Evolutionary conservation across 352 stramenopile species (phyloP).

Genomic region (Pythium sp.): DNA sequence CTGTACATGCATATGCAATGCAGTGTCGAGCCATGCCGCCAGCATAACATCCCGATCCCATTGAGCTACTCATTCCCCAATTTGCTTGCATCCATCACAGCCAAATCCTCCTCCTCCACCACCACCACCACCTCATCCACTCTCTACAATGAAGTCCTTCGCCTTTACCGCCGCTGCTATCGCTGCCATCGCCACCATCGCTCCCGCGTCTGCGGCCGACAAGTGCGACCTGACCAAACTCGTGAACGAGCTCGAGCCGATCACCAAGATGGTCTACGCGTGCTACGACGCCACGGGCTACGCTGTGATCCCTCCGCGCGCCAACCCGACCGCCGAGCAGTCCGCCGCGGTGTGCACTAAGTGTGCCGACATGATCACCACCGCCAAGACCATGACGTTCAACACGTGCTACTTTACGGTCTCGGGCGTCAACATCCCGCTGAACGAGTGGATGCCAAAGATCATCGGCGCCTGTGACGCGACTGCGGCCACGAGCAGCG

Average conservation of each 20-base stretch:
- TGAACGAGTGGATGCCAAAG: slow-evolving; percentile 12
- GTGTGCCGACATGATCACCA: slow-evolving; percentile 12
- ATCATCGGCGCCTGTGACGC: slow-evolving; percentile 2
- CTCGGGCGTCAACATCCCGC: slow-evolving; percentile 10
- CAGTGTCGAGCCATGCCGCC: neutral
- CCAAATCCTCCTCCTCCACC: neutral
- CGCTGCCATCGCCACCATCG: neutral
- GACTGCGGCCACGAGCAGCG: neutral
- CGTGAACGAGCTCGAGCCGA: slow-evolving; percentile 1
- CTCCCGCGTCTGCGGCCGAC: slow-evolving; percentile 2
- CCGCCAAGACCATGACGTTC: slow-evolving; percentile 15
- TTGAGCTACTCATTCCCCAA: slow-evolving; percentile 4
- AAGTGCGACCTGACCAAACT: slow-evolving; percentile 1
- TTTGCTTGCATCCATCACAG: slow-evolving; percentile 6
- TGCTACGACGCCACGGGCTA: slow-evolving; percentile 10
- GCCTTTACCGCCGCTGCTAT: neutral
- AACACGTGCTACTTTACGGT: slow-evolving; percentile 12
- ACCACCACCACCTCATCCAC: neutral
- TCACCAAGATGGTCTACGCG: slow-evolving; percentile 5
- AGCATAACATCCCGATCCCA: neutral
- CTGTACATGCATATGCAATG: neutral
- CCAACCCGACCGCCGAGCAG: slow-evolving; percentile 13
- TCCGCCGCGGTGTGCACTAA: slow-evolving; percentile 6
- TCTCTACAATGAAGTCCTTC: slow-evolving; percentile 13
- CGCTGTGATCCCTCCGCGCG: slow-evolving; percentile 10